phyloP scores from a whole-genome alignment of 164 flowering plant genomes.

The Vitis labrusca region DNA sequence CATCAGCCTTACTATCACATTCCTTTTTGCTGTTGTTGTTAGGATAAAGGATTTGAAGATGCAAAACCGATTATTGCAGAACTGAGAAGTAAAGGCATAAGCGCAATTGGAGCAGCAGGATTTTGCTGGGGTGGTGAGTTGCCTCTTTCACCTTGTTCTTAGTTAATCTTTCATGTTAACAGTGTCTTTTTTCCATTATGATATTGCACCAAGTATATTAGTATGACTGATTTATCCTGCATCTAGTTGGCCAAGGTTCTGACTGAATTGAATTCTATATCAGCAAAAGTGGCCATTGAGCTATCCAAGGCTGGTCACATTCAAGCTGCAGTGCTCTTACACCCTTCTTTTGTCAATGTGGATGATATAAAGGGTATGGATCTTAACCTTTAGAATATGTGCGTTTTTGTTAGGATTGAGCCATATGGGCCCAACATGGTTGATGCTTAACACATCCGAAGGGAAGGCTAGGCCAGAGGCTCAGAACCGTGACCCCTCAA shows the following conservation, averaged over 20 bases:
- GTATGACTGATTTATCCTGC: too few species aligned
- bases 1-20: not conserved
- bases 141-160: too few species aligned
- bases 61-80: conserved; percentile 38
- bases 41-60: conserved; percentile 48
- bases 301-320: conserved; percentile 51
- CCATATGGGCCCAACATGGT: too few species aligned
- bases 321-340: conserved; percentile 69
- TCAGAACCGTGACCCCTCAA: too few species aligned
- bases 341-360: conserved; percentile 57
- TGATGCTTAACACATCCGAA: too few species aligned
- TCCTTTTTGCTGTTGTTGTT: not conserved
- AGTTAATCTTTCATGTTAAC: not conserved
- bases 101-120: conserved; percentile 43
- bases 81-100: conserved; percentile 33
- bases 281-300: conserved; percentile 68
- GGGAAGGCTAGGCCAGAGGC: too few species aligned
- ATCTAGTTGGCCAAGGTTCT: not conserved
- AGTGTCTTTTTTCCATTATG: too few species aligned
- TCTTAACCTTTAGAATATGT: too few species aligned
- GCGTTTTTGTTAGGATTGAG: too few species aligned
- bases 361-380: conserved; percentile 67
- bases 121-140: conserved; percentile 57
- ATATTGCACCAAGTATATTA: too few species aligned
- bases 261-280: not conserved